Base-by-base conservation (phyloP, 768 basidiomycete species). In the Hydnomerulius pinastri region DNA sequence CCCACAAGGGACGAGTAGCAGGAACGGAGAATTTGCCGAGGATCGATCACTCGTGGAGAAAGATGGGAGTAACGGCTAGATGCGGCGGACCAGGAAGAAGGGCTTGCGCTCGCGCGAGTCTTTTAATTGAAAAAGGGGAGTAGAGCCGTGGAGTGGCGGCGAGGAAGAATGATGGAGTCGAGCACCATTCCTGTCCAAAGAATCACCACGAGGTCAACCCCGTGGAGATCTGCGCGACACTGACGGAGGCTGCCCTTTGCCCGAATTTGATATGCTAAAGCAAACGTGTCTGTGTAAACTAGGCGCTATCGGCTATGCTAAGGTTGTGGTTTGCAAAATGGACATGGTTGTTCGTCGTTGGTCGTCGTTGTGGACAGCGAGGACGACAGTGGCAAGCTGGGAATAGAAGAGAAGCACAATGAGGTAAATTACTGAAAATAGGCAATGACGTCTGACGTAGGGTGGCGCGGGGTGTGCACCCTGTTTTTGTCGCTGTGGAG, bases 401-500 rank as follows among this genome's bases (percentile, higher is more conserved):
- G 46, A 20, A 48, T 27, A 33, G 43, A 35, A 42, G 37, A 24
- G 48, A 32, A 49, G 39, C 39, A 27, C 20, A 36, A 48, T 40
- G 40, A 47, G 27, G 50, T 23, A 17, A 18, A 21, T n/a, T 50
- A 38, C 36, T 46, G 10, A 1, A 53, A 54, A 53, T 51, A 62
- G 15, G 39, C 8, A 42, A 67, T 67, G 66, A 67, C 63, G 67
- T 67, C 66, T 66, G 63, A 68, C 56, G 52, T 55, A 43, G 60
- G 35, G 65, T 66, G 67, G 65, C 67, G 66, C 64, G 43, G 55
- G 49, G 66, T 56, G 55, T 55, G 63, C 15, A 70, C 66, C 66
- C 66, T 61, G 63, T 67, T 70, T 67, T 67, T 56, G 60, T 65
- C 59, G 57, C 49, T 67, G 66, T 67, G 66, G 66, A 67, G 66